A percentile compares a stretch with the other conserved stretches of the same genome.
phyloP scores from a whole-genome alignment of 257 asterid genomes.

The Scutellaria minor region DNA sequence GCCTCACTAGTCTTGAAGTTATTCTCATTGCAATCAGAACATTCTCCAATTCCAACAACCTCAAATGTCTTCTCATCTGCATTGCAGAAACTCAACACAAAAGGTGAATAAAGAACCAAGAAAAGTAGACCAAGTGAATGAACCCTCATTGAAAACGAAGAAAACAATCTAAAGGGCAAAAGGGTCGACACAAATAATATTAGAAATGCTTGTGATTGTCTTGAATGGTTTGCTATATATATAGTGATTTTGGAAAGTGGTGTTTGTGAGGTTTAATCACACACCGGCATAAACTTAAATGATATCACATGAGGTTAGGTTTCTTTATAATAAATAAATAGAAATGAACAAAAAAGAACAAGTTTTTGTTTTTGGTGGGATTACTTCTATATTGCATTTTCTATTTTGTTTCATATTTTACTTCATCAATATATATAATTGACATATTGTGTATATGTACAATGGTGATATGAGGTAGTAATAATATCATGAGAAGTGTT shows the following conservation, averaged over 20 bases:
- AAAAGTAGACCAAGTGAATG: slow-evolving; percentile 35
- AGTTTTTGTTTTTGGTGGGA: not conserved
- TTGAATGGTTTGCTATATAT: slow-evolving; percentile 31
- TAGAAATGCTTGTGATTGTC: not conserved
- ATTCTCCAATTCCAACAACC: slow-evolving; percentile 53
- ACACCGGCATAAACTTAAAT: slow-evolving; percentile 52
- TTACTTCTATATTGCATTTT: not conserved
- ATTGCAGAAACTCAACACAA: slow-evolving; percentile 33
- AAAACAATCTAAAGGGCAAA: not conserved
- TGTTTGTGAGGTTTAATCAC: not conserved
- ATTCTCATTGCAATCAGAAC: slow-evolving; percentile 53
- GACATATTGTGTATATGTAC: too few relatives aligned
- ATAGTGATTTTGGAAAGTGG: slow-evolving; percentile 16
- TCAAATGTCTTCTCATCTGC: slow-evolving; percentile 42
- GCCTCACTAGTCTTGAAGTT: slow-evolving; percentile 45
- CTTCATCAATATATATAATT: too few relatives aligned
- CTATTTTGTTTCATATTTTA: too few relatives aligned
- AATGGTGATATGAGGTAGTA: too few relatives aligned
- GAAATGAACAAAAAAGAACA: not conserved
- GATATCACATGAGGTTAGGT: slow-evolving; percentile 66
- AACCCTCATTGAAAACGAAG: slow-evolving; percentile 47
- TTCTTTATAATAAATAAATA: not conserved
- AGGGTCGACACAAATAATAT: not conserved
- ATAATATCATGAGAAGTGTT: too few relatives aligned
- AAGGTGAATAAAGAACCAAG: slow-evolving; percentile 32